Percentiles rank a stretch among this genome's conserved stretches.
phyloP scores from a whole-genome alignment of 139 green algal genomes.

The Micromonas pusilla region DNA sequence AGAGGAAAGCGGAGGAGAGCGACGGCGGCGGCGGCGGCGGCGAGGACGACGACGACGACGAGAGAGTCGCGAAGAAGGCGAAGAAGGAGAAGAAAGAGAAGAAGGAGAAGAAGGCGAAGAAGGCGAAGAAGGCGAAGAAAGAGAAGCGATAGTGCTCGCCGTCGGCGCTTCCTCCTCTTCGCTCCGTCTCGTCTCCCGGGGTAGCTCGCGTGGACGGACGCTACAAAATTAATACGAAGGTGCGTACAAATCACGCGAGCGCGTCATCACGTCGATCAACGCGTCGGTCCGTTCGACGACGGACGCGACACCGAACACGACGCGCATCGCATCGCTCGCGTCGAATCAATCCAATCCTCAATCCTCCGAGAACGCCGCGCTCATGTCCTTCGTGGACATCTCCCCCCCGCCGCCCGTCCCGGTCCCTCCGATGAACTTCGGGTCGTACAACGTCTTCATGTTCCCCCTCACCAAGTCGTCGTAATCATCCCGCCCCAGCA shows the following conservation, averaged over 20 bases:
- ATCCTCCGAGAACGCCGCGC: not conserved
- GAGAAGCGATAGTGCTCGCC: not conserved
- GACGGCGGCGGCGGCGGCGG: not conserved
- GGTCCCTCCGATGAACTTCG: not conserved
- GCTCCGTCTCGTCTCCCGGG: not conserved
- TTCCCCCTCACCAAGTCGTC: not conserved
- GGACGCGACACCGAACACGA: too few relatives aligned
- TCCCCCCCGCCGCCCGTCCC: not conserved
- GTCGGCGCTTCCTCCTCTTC: too few relatives aligned
- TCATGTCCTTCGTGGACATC: slow-evolving; percentile 8
- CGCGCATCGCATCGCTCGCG: too few relatives aligned
- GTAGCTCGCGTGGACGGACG: too few relatives aligned
- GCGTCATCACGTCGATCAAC: too few relatives aligned
- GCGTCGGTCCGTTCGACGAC: too few relatives aligned
- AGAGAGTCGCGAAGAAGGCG: slow-evolving; percentile 7
- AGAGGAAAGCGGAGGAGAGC: not conserved
- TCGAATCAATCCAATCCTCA: too few relatives aligned
- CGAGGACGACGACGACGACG: not conserved
- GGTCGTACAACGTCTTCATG: slow-evolving; percentile 1
- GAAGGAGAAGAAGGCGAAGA: slow-evolving; percentile 22
- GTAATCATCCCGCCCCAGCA: slow-evolving; percentile 60
- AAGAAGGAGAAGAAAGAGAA: slow-evolving; percentile 30
- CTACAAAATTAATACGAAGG: too few relatives aligned
- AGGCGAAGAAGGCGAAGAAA: slow-evolving; percentile 16
- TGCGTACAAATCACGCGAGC: too few relatives aligned